phyloP scores from a whole-genome alignment of 805 yeast genomes.

The Yamadazyma sp. region DNA sequence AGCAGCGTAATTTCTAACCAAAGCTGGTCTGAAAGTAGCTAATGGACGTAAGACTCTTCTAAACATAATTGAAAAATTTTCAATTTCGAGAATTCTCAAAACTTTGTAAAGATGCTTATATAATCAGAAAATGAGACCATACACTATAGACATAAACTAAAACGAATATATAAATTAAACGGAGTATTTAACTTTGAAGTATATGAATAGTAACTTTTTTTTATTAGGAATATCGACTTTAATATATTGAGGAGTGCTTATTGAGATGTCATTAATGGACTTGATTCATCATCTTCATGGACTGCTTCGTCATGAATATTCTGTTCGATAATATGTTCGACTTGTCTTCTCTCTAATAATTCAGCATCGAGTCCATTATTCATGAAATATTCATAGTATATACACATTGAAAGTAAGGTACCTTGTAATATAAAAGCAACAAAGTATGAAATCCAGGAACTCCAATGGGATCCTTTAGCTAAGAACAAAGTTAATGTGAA shows the following conservation, averaged over 20 bases:
- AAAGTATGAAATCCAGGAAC: constrained; percentile 79
- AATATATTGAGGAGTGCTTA: not conserved
- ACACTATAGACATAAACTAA: too few relatives aligned
- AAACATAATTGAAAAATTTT: too few relatives aligned
- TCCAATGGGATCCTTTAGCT: constrained; percentile 80
- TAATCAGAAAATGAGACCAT: too few relatives aligned
- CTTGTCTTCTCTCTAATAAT: constrained; percentile 22
- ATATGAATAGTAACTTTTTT: too few relatives aligned
- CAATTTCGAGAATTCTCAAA: too few relatives aligned
- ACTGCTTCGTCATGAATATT: constrained; percentile 13
- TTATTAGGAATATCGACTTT: too few relatives aligned
- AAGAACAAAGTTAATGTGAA: constrained; percentile 72
- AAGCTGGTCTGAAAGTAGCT: constrained; percentile 1
- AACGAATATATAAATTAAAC: not conserved
- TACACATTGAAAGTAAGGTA: constrained; percentile 56
- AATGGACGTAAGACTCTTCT: constrained; percentile 4
- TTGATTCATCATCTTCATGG: constrained; percentile 1
- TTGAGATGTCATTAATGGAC: too few relatives aligned
- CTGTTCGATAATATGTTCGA: constrained; percentile 28
- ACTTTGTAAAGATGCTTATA: too few relatives aligned
- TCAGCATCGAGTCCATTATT: constrained; percentile 15
- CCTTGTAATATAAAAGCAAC: constrained; percentile 71
- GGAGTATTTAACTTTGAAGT: not conserved
- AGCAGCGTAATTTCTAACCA: constrained; percentile 53
- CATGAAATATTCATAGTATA: constrained; percentile 41